Evolutionary conservation across 352 stramenopile genomes (phyloP).

Genomic region (Pythium brachiatum): DNA sequence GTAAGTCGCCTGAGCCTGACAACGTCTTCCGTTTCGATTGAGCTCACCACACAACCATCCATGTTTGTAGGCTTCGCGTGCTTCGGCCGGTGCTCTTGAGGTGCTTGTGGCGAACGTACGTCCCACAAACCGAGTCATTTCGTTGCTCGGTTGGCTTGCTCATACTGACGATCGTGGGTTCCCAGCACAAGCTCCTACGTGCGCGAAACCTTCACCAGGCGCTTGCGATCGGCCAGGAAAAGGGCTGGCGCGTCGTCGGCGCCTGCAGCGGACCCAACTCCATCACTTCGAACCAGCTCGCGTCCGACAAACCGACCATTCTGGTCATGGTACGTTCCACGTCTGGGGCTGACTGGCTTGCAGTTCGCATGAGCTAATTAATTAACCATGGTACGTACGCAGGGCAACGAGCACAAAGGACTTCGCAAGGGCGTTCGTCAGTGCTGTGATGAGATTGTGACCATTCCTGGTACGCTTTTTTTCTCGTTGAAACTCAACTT

Average conservation of each 20-base stretch:
- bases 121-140: not conserved
- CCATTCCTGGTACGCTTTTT: conserved; percentile 45
- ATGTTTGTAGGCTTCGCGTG: conserved; percentile 46
- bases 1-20: no score
- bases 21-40: no score
- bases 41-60: no score
- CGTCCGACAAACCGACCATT: conserved; percentile 54
- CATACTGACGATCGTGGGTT: not conserved
- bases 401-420: conserved; percentile 80
- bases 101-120: conserved; percentile 70
- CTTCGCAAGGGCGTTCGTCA: conserved; percentile 70
- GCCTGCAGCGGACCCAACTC: conserved; percentile 73
- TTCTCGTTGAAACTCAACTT: no score
- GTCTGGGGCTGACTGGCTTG: no score
- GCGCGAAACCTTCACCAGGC: conserved; percentile 66
- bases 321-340: conserved; percentile 79
- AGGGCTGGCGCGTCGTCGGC: conserved; percentile 72
- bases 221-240: conserved; percentile 56
- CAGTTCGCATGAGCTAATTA: no score
- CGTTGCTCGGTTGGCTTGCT: not conserved
- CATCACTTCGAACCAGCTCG: conserved; percentile 55
- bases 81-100: conserved; percentile 71
- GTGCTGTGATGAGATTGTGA: conserved; percentile 71
- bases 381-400: no score
- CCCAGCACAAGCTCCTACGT: conserved; percentile 63